These are phyloP conservation scores for Chrysosporium queenslandicum DNA, from an alignment of 2,329 filamentous ascomycete species.

Conservation along the genomic window DNA sequence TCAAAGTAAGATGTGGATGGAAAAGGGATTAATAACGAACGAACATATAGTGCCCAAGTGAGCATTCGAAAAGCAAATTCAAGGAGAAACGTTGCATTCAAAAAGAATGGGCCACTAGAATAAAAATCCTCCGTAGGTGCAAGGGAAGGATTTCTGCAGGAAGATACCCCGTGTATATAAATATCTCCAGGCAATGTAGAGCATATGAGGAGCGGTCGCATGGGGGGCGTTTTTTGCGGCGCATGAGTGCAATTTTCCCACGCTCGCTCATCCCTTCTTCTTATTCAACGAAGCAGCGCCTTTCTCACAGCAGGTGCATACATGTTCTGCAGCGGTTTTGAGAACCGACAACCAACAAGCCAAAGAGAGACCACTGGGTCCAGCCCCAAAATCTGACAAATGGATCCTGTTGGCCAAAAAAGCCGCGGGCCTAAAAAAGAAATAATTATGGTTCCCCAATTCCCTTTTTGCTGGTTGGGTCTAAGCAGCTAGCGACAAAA, in stretches of 20 bases:
- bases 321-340: slow-evolving; percentile 8
- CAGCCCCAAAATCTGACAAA: slow-evolving; percentile 10
- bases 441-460: neutral
- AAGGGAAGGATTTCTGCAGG: slow-evolving; percentile 1
- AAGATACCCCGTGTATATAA: neutral
- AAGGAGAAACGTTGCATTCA: neutral
- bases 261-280: slow-evolving; percentile 1
- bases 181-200: neutral
- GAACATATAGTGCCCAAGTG: neutral
- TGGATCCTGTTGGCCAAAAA: slow-evolving; percentile 12
- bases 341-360: neutral
- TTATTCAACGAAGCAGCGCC: neutral
- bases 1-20: neutral
- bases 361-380: slow-evolving; percentile 1
- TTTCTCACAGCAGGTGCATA: slow-evolving; percentile 6
- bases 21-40: neutral
- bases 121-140: neutral
- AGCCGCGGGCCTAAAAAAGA: slow-evolving; percentile 10
- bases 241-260: neutral
- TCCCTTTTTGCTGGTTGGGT: slow-evolving; percentile 1
- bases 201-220: neutral
- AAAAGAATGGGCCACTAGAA: neutral
- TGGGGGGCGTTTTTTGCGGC: slow-evolving; percentile 1
- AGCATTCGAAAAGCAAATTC: neutral
- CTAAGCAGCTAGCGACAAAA: slow-evolving; percentile 4